These are phyloP conservation scores for Botrytis elliptica DNA, from an alignment of 2,329 filamentous ascomycete genomes.

Conservation along the genomic window DNA sequence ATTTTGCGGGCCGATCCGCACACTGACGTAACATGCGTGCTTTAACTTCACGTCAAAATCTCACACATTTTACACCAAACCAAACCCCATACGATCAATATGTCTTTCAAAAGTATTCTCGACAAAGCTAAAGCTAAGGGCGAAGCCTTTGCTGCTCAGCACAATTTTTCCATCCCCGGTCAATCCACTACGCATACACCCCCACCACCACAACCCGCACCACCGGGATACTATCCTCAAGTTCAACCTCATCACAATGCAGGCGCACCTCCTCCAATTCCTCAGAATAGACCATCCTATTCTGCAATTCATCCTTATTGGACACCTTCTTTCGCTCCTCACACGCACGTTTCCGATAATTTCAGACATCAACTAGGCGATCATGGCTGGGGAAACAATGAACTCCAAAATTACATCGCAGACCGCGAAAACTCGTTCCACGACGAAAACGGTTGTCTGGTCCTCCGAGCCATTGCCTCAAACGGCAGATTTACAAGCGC, in stretches of 20 bases:
- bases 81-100: slow-evolving; percentile 1
- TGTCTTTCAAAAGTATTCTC: slow-evolving; percentile 31
- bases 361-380: slow-evolving; percentile 56
- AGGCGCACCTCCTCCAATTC: slow-evolving; percentile 18
- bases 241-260: slow-evolving; percentile 11
- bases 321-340: slow-evolving; percentile 50
- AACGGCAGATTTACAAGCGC: slow-evolving; percentile 53
- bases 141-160: slow-evolving; percentile 28
- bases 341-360: slow-evolving; percentile 48
- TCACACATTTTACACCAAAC: not conserved
- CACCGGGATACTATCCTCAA: slow-evolving; percentile 8
- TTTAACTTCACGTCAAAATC: not conserved
- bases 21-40: not conserved
- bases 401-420: slow-evolving; percentile 57
- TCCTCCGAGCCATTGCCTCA: slow-evolving; percentile 51
- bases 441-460: slow-evolving; percentile 50
- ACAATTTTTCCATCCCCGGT: slow-evolving; percentile 22
- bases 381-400: slow-evolving; percentile 63
- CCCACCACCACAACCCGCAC: slow-evolving; percentile 17
- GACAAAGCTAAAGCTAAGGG: slow-evolving; percentile 32
- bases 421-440: slow-evolving; percentile 53
- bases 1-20: not conserved
- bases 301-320: slow-evolving; percentile 45
- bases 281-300: slow-evolving; percentile 20
- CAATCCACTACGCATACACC: slow-evolving; percentile 10